Evolutionary conservation across 495 filamentous ascomycete species (phyloP).

Genomic region (Penicillium longicatenatum): DNA sequence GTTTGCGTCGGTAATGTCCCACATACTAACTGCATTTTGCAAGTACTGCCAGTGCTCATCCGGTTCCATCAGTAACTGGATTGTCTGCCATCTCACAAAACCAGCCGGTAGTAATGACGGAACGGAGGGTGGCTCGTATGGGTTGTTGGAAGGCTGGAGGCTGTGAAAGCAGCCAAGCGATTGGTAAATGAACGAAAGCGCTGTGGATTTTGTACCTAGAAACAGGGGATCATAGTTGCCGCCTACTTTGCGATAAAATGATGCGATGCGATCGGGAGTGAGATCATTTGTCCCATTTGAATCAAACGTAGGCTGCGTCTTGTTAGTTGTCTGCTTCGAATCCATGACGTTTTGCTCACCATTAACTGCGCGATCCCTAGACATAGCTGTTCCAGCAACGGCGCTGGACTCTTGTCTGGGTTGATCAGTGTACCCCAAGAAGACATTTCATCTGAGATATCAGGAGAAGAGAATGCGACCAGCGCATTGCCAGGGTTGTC

Average conservation of each 20-base stretch:
- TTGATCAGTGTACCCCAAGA: constrained; percentile 84
- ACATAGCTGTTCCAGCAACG: constrained; percentile 75
- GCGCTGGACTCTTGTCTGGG: constrained; percentile 73
- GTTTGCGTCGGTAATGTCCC: constrained; percentile 71
- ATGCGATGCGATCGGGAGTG: constrained; percentile 78
- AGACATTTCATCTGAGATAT: constrained; percentile 32
- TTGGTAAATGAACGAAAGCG: constrained; percentile 89
- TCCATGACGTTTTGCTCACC: constrained; percentile 52
- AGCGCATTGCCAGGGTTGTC: constrained; percentile 20
- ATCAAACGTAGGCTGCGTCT: constrained; percentile 60
- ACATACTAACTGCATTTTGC: constrained; percentile 76
- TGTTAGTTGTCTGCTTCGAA: constrained; percentile 3
- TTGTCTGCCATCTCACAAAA: constrained; percentile 92
- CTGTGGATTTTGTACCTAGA: constrained; percentile 68
- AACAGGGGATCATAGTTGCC: constrained; percentile 91
- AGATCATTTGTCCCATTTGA: constrained; percentile 65
- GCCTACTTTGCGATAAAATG: constrained; percentile 85
- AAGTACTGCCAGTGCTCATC: constrained; percentile 84
- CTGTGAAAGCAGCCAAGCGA: constrained; percentile 85
- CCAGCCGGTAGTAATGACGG: constrained; percentile 81
- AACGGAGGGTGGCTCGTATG: constrained; percentile 72
- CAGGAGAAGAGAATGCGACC: constrained; percentile 17
- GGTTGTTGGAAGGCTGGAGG: constrained; percentile 67
- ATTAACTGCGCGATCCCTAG: constrained; percentile 78
- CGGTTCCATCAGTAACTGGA: constrained; percentile 85